These are phyloP conservation scores for Penicillium janthinellum DNA, from an alignment of 2,329 filamentous ascomycete species.

Conservation along the genomic window DNA sequence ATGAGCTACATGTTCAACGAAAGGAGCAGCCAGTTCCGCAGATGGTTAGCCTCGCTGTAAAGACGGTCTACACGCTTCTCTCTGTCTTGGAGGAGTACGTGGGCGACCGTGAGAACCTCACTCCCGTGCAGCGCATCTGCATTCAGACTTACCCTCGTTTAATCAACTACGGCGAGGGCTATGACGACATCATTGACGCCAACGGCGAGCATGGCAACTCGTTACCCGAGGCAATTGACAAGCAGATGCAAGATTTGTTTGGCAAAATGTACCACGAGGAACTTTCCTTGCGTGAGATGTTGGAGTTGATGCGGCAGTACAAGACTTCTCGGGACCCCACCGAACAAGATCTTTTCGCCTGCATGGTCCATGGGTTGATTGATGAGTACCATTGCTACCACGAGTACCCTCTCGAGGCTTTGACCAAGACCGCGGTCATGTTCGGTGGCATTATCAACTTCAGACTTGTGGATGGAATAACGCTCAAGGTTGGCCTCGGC, in stretches of 20 bases:
- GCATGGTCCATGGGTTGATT: slow-evolving; percentile 97
- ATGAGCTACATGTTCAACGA: slow-evolving; percentile 75
- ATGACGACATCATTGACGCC: slow-evolving; percentile 84
- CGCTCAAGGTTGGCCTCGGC: slow-evolving; percentile 88
- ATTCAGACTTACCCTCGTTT: slow-evolving; percentile 90
- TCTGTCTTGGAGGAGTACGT: slow-evolving; percentile 73
- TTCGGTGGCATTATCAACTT: slow-evolving; percentile 97
- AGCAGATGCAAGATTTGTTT: slow-evolving; percentile 95
- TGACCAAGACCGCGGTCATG: slow-evolving; percentile 92
- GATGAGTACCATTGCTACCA: slow-evolving; percentile 96
- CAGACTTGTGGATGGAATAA: slow-evolving; percentile 84
- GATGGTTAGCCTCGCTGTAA: slow-evolving; percentile 77
- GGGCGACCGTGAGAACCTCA: slow-evolving; percentile 67
- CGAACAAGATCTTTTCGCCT: slow-evolving; percentile 94
- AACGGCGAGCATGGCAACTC: slow-evolving; percentile 82
- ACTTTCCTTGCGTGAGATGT: slow-evolving; percentile 80
- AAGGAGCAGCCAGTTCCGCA: slow-evolving; percentile 64
- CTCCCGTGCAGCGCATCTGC: slow-evolving; percentile 79
- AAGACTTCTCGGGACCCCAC: slow-evolving; percentile 81
- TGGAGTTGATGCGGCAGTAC: slow-evolving; percentile 80
- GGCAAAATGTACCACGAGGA: slow-evolving; percentile 97
- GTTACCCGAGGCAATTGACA: slow-evolving; percentile 75
- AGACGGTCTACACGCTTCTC: slow-evolving; percentile 79
- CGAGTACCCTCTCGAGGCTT: slow-evolving; percentile 92
- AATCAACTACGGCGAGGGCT: slow-evolving; percentile 94